Percentiles rank a stretch among this genome's conserved stretches.
Conservation (phyloP, 192 early-diverging fungal species). For the Coemansia sp. region DNA sequence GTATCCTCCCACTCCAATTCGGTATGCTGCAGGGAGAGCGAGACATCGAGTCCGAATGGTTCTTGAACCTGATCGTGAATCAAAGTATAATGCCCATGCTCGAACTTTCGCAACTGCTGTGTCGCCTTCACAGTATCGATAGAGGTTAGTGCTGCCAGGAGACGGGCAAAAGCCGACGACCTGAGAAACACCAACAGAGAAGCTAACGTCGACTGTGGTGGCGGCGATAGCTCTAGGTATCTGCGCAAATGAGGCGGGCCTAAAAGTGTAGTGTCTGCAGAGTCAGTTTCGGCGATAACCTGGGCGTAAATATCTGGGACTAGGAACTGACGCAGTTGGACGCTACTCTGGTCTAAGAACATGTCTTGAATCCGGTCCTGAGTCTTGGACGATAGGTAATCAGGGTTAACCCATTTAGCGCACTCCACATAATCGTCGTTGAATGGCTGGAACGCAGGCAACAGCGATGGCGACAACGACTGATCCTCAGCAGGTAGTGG, state of each 20-base stretch:
- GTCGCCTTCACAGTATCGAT: slow-evolving; percentile 16
- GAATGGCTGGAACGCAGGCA: slow-evolving; percentile 4
- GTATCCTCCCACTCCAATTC: slow-evolving; percentile 47
- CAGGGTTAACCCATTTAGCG: slow-evolving; percentile 50
- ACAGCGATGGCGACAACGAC: slow-evolving; percentile 9
- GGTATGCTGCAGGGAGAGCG: slow-evolving; percentile 22
- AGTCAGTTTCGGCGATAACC: no score
- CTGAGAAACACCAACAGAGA: slow-evolving; percentile 17
- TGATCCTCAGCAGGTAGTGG: not conserved
- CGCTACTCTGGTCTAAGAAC: slow-evolving; percentile 51
- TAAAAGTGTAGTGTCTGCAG: no score
- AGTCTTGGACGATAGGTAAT: slow-evolving; percentile 39
- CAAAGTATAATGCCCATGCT: slow-evolving; percentile 60
- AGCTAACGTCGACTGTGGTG: no score
- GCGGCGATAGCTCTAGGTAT: no score
- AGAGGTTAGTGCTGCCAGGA: slow-evolving; percentile 8
- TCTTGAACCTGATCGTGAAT: slow-evolving; percentile 61
- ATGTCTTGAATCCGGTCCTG: slow-evolving; percentile 47
- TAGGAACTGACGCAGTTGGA: slow-evolving; percentile 39
- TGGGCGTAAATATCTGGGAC: not conserved
- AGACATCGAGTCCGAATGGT: slow-evolving; percentile 55
- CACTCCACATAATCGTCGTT: slow-evolving; percentile 4
- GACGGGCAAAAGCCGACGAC: slow-evolving; percentile 25
- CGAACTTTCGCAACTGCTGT: slow-evolving; percentile 53
- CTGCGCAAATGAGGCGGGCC: no score